Evolutionary conservation across 352 stramenopile genomes (phyloP).

Genomic region (Phytophthora quininea): DNA sequence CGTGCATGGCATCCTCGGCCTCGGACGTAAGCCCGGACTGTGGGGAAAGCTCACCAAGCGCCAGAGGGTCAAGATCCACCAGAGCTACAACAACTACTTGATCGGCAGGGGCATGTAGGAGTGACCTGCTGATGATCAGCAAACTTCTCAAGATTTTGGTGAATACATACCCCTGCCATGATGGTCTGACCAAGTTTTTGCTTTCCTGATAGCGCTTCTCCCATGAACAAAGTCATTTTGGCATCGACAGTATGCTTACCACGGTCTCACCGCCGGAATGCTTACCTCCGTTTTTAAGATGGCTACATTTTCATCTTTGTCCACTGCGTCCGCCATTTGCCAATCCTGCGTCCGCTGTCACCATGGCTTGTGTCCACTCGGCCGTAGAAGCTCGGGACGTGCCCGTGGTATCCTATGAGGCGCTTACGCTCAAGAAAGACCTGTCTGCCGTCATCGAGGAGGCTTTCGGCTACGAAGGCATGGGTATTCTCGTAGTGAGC

Average conservation of each 20-base stretch:
- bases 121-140: too few relatives aligned
- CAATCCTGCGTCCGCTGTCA: slow-evolving; percentile 20
- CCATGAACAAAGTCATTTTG: too few relatives aligned
- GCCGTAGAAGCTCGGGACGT: slow-evolving; percentile 49
- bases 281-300: not conserved
- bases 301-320: not conserved
- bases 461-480: slow-evolving; percentile 90
- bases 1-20: too few relatives aligned
- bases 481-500: slow-evolving; percentile 90
- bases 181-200: too few relatives aligned
- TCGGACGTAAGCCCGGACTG: too few relatives aligned
- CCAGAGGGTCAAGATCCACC: too few relatives aligned
- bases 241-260: not conserved
- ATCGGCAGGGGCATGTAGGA: too few relatives aligned
- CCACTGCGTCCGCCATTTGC: slow-evolving; percentile 15
- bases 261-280: not conserved
- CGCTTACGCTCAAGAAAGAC: slow-evolving; percentile 54
- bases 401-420: slow-evolving; percentile 64
- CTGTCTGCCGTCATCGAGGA: slow-evolving; percentile 61
- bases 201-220: too few relatives aligned
- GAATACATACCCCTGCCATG: not conserved
- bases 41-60: too few relatives aligned
- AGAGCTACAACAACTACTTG: too few relatives aligned
- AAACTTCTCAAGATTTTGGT: not conserved
- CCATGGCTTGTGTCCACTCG: slow-evolving; percentile 10